Evolutionary conservation across 768 basidiomycete genomes (phyloP).

Genomic region (Leccinellum luteum): DNA sequence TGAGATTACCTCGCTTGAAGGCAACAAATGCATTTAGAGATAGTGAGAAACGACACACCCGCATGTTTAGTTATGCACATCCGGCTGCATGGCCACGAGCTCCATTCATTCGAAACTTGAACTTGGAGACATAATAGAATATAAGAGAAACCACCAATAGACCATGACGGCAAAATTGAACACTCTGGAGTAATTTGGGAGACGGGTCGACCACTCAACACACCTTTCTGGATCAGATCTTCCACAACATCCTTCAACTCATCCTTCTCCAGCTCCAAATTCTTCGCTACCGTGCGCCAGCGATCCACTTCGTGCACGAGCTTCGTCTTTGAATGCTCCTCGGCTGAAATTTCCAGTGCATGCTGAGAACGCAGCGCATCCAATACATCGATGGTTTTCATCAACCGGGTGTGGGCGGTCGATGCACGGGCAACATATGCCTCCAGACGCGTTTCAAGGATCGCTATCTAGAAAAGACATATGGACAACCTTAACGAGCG

Average conservation of each 20-base stretch:
- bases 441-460: slow-evolving; percentile 32
- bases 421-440: slow-evolving; percentile 40
- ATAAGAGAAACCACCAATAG: neutral
- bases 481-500: neutral
- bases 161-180: slow-evolving; percentile 3
- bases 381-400: slow-evolving; percentile 48
- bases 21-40: slow-evolving; percentile 9
- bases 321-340: slow-evolving; percentile 31
- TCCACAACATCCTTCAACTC: slow-evolving; percentile 53
- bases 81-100: slow-evolving; percentile 44
- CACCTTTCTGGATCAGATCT: slow-evolving; percentile 59
- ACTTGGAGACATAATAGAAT: slow-evolving; percentile 31
- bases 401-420: slow-evolving; percentile 44
- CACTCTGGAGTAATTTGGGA: neutral
- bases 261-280: slow-evolving; percentile 47
- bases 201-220: slow-evolving; percentile 14
- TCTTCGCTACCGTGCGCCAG: slow-evolving; percentile 31
- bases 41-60: slow-evolving; percentile 36
- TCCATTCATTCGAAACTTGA: slow-evolving; percentile 44
- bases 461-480: slow-evolving; percentile 23
- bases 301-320: slow-evolving; percentile 40
- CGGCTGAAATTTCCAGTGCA: slow-evolving; percentile 37
- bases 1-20: slow-evolving; percentile 21
- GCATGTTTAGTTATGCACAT: slow-evolving; percentile 41
- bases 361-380: slow-evolving; percentile 43